Conservation (phyloP, 2,329 filamentous ascomycete genomes). For the Leptographium procerum region DNA sequence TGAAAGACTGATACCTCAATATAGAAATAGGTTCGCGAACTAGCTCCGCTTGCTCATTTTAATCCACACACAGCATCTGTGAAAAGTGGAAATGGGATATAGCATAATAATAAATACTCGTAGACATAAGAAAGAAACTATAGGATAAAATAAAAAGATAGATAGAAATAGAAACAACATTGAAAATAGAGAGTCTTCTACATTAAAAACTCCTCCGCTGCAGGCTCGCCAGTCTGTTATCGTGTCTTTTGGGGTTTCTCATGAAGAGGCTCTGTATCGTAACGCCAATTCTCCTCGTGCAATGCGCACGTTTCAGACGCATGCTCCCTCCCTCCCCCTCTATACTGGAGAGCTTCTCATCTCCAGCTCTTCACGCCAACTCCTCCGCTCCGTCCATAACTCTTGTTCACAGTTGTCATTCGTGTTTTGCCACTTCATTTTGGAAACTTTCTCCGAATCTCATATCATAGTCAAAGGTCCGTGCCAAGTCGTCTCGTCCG, state of each 20-base stretch:
- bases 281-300: conserved; percentile 1
- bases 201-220: neutral
- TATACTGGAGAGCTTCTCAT: neutral
- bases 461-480: conserved; percentile 1
- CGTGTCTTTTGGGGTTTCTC: neutral
- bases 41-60: no score
- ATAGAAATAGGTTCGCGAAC: neutral
- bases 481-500: conserved; percentile 1
- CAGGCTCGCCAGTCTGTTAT: neutral
- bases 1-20: neutral
- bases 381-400: neutral
- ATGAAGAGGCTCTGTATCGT: neutral
- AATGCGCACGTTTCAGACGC: neutral
- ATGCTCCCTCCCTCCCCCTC: neutral
- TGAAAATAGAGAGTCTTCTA: neutral
- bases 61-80: no score
- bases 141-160: neutral
- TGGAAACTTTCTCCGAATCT: conserved; percentile 1
- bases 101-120: no score
- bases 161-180: neutral
- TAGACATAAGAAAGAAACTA: neutral
- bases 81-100: no score
- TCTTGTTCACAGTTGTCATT: neutral
- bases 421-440: conserved; percentile 2
- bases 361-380: neutral